Percentiles rank a stretch among this genome's conserved stretches.
phyloP scores from a whole-genome alignment of 192 early-diverging fungal species.

The Phlyctochytrium arcticum region DNA sequence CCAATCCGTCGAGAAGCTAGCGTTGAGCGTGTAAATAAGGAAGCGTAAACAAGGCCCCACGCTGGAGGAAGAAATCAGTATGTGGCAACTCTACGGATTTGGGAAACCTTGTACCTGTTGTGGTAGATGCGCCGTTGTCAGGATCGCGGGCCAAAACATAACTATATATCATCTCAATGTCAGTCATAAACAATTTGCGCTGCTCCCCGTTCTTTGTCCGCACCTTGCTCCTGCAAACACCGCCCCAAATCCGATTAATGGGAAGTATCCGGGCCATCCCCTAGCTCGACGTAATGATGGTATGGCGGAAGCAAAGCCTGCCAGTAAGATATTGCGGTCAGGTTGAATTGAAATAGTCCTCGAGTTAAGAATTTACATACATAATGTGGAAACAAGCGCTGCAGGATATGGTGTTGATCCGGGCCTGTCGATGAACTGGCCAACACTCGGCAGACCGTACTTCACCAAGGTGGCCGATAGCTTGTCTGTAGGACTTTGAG shows the following conservation, averaged over 20 bases:
- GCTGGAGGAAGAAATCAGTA: not conserved
- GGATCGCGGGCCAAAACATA: conserved; percentile 1
- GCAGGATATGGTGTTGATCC: conserved; percentile 15
- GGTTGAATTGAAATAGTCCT: not conserved
- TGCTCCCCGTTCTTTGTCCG: not conserved
- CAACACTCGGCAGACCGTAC: not conserved
- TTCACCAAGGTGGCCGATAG: too few species aligned
- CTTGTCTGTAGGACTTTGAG: too few species aligned
- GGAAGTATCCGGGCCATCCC: conserved; percentile 15
- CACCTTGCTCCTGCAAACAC: conserved; percentile 9
- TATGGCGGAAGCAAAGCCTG: conserved; percentile 12
- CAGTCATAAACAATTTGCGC: not conserved
- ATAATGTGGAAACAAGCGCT: not conserved
- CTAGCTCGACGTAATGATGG: conserved; percentile 4
- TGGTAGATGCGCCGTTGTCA: conserved; percentile 17
- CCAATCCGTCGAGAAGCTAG: not conserved
- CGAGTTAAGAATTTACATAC: not conserved
- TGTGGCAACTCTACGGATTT: not conserved
- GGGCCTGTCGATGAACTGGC: not conserved
- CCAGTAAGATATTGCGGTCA: not conserved
- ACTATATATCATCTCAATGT: not conserved
- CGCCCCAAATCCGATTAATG: conserved; percentile 3
- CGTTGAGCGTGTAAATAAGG: conserved; percentile 3
- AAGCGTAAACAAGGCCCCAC: conserved; percentile 16
- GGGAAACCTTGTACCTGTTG: not conserved